Conservation (phyloP, 2,329 filamentous ascomycete genomes). For the Xylariaceae sp. region DNA sequence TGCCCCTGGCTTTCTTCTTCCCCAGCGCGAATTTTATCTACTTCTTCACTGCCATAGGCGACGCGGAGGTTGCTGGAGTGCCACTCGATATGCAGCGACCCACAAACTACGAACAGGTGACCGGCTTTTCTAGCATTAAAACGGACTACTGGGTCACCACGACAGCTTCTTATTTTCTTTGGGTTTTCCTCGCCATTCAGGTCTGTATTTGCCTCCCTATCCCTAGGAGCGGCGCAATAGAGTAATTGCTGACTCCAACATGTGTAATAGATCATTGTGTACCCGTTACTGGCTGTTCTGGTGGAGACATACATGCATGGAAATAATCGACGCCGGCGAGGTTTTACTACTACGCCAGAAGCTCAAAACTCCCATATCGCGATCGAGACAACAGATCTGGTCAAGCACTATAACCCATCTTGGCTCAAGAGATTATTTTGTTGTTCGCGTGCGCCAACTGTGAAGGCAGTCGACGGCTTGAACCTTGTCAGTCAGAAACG, state of each 20-base stretch:
- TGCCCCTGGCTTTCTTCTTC: constrained; percentile 33
- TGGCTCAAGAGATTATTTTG: constrained; percentile 35
- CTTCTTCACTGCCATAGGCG: constrained; percentile 32
- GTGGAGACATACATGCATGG: constrained; percentile 40
- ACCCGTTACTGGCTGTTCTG: constrained; percentile 37
- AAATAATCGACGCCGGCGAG: constrained; percentile 37
- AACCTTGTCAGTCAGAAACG: constrained; percentile 60
- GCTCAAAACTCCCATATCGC: constrained; percentile 24
- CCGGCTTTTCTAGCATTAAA: neutral
- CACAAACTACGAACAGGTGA: neutral
- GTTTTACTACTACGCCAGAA: constrained; percentile 24
- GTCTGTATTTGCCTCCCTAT: neutral
- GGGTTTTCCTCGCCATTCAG: constrained; percentile 38
- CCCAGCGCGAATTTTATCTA: constrained; percentile 40
- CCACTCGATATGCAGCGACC: constrained; percentile 24
- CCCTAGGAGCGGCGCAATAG: neutral
- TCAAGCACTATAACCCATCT: constrained; percentile 38
- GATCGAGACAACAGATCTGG: constrained; percentile 32
- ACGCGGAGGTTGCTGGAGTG: constrained; percentile 26
- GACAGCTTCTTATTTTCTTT: constrained; percentile 32
- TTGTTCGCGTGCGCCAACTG: constrained; percentile 34
- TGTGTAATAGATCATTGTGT: constrained; percentile 32
- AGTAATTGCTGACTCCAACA: neutral
- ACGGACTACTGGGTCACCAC: constrained; percentile 31
- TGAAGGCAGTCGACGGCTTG: constrained; percentile 61